Percentiles rank a stretch among this genome's conserved stretches.
Conservation (phyloP, 306 rosid species). For the Medicago truncatula region DNA sequence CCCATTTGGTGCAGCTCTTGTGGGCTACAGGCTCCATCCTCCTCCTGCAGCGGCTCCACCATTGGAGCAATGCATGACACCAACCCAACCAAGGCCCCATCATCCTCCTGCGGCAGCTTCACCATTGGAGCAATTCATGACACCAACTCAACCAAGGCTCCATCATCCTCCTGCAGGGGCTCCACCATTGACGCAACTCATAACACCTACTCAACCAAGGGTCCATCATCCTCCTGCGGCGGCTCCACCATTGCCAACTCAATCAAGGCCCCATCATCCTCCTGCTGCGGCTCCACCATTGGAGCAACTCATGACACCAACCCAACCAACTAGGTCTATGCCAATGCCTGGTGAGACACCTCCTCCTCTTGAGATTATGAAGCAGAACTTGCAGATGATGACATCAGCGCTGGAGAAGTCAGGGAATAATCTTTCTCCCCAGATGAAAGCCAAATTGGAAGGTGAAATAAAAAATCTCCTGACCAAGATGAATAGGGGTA, state of each 20-base stretch:
- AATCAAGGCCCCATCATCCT: conserved; percentile 36
- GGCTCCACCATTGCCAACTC: conserved; percentile 8
- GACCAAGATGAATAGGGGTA: conserved; percentile 67
- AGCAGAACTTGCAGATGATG: conserved; percentile 80
- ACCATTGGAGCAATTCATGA: no score
- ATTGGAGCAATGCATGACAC: conserved; percentile 2
- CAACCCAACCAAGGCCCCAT: not conserved
- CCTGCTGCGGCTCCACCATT: conserved; percentile 41
- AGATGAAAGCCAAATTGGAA: conserved; percentile 68
- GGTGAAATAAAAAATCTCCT: conserved; percentile 67
- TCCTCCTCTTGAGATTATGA: conserved; percentile 61
- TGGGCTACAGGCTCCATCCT: conserved; percentile 58
- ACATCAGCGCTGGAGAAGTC: conserved; percentile 69
- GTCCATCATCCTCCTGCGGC: no score
- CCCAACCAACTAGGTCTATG: conserved; percentile 32
- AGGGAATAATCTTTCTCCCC: conserved; percentile 68
- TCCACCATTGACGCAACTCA: no score
- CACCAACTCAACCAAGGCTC: no score
- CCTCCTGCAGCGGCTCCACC: conserved; percentile 44
- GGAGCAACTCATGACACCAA: conserved; percentile 38
- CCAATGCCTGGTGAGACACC: conserved; percentile 48
- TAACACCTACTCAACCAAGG: no score
- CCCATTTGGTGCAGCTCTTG: conserved; percentile 60
- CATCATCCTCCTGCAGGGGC: no score
- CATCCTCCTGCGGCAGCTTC: conserved; percentile 45